Evolutionary conservation across 169 alveolate genomes (phyloP), one percentile per base, ranked within the genome.

Genomic region (Cryptosporidium parvum): DNA sequence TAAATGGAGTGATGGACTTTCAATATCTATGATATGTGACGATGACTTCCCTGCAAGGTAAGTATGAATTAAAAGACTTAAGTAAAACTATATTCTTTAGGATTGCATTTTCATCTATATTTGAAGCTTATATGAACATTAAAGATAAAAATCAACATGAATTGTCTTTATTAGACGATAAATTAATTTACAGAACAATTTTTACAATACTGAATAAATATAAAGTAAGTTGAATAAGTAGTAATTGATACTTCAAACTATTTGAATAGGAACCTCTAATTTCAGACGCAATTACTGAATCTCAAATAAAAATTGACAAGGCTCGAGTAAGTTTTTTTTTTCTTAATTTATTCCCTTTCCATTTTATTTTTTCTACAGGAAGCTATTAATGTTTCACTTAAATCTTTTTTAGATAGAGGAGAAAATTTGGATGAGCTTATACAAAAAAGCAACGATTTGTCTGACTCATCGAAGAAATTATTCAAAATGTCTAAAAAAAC

Each of bases 391-490:
- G 51, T 44, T 21, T 80, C 89, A 23, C 62, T 80, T 12, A 80
- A 67, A 37, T 37, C 75, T 14, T 67, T 80, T 58, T 48, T 80
- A 16, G 75, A 80, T 80, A 80, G 89, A 44, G 89, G 89, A 21
- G 89, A 80, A 62, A 80, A 80, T n/a, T n/a, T 80, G n/a, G 89
- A 80, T 62, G 75, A 61, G 5, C 67, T 80, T 45, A 51, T 80
- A 31, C 89, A 80, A 80, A 80, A 80, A 80, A 80, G 89, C 29
- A 69, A 45, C 6, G 89, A 80, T 59, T 26, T 80, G 48, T 80
- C 89, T 35, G 80, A 80, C 2, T 62, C 72, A 16, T 80, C 89
- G 23, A 80, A 80, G 39, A 65, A 59, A 80, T 39, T 80, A 31
- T 80, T 80, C 26, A 80, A 80, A 51, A 44, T 70, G 35, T 80